Evolutionary conservation across 2,329 filamentous ascomycete genomes (phyloP), one percentile per base, ranked within the genome.

Genomic region (Botryotinia globosa): DNA sequence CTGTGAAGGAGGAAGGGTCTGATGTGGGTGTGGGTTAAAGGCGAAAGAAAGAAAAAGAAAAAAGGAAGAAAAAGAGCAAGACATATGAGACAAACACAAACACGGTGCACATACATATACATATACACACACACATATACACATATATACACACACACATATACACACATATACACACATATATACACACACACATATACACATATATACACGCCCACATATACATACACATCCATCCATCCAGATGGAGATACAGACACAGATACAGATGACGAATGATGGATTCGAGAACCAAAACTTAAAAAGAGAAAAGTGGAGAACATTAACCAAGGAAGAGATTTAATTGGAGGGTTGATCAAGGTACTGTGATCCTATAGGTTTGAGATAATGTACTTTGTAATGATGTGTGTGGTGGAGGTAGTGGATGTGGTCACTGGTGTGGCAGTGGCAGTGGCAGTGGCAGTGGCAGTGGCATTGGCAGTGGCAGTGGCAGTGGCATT

Each of bases 261-360:
- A n/a, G n/a, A n/a, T n/a, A n/a, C n/a, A n/a, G n/a, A n/a, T n/a
- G n/a, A n/a, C n/a, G n/a, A 51, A 51, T n/a, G 45, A 51, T 51
- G 45, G 20, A 48, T 22, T 48, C 45, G 45, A 48, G 45, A 51
- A 12, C 22, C 10, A 25, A n/a, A 5, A 51, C 22, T 25, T 22
- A 51, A n/a, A 48, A 25, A n/a, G 22, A 12, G 10, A 51, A n/a
- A 25, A 48, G 45, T 48, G 45, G 45, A 25, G 45, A 25, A 16
- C 1, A 3, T 2, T 25, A 25, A 22, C 4, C 0, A 12, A 25
- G 10, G 0, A 25, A 10, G 45, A 1, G 1, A 10, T 48, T 12
- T 51, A 0, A 51, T 51, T 51, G 48, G 48, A n/a, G 48, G 10
- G 22, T 14, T 4, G 48, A 51, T 51, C 48, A 51, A n/a, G 22